Evolutionary conservation across 768 basidiomycete genomes (phyloP).

Genomic region (Sporobolomyces roseus): DNA sequence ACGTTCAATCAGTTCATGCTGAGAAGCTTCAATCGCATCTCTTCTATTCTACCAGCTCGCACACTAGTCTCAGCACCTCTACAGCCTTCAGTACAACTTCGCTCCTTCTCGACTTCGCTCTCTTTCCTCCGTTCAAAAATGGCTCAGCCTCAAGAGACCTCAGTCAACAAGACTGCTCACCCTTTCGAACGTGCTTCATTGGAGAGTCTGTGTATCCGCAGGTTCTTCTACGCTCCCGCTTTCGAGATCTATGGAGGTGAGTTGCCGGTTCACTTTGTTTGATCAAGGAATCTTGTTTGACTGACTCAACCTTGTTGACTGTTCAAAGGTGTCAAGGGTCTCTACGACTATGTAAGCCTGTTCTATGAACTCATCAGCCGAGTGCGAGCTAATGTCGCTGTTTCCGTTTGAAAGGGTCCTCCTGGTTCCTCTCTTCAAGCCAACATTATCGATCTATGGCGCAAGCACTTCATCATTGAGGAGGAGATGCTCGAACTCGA

Average conservation of each 20-base stretch:
- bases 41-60: not conserved
- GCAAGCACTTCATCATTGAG: conserved; percentile 95
- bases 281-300: conserved; percentile 5
- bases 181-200: conserved; percentile 80
- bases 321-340: conserved; percentile 79
- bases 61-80: not conserved
- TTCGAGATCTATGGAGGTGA: conserved; percentile 98
- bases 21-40: not conserved
- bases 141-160: conserved; percentile 15
- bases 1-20: conserved; percentile 12
- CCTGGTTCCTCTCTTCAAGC: conserved; percentile 92
- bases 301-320: too few relatives aligned
- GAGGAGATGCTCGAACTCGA: conserved; percentile 98
- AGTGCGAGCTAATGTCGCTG: not conserved
- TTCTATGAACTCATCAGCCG: not conserved
- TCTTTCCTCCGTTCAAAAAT: conserved; percentile 19
- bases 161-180: conserved; percentile 45
- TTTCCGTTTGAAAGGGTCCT: conserved; percentile 60
- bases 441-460: conserved; percentile 94
- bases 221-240: conserved; percentile 97
- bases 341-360: conserved; percentile 72
- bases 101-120: conserved; percentile 1
- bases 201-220: conserved; percentile 76
- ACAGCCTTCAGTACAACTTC: not conserved
- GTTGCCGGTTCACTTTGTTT: conserved; percentile 44